phyloP scores from a whole-genome alignment of 176 grass and related monocot species.

The Elaeis guineensis region DNA sequence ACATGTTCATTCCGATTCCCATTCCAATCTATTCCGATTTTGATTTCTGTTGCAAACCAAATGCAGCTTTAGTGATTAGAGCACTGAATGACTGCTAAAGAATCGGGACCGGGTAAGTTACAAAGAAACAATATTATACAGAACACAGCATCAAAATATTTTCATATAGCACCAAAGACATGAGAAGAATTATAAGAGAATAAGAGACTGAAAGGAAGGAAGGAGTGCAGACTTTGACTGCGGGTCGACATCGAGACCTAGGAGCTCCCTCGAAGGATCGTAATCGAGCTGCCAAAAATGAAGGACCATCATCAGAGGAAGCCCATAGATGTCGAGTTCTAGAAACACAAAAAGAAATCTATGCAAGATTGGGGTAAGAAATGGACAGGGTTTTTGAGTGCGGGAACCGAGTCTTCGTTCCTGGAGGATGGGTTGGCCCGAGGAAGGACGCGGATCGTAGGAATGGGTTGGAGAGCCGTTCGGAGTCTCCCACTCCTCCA shows the following conservation, averaged over 20 bases:
- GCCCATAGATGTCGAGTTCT: too few relatives aligned
- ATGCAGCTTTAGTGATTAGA: too few relatives aligned
- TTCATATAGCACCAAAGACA: too few relatives aligned
- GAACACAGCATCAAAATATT: background rate
- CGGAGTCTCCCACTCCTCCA: background rate
- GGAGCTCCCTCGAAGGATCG: constrained; percentile 40
- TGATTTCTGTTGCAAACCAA: too few relatives aligned
- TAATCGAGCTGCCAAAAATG: constrained; percentile 37
- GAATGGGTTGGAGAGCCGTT: constrained; percentile 5
- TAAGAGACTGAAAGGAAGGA: too few relatives aligned
- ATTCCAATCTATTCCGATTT: too few relatives aligned
- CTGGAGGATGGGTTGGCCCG: constrained; percentile 13
- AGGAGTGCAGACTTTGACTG: constrained; percentile 25
- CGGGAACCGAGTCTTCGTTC: constrained; percentile 8
- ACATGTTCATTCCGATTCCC: too few relatives aligned
- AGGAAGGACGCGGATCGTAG: constrained; percentile 4
- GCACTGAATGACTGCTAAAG: too few relatives aligned
- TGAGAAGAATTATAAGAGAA: too few relatives aligned
- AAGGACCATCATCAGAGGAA: background rate
- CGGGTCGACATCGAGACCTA: constrained; percentile 31
- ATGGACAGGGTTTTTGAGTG: background rate
- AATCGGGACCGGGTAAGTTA: too few relatives aligned
- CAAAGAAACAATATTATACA: background rate
- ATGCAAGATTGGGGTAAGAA: background rate
- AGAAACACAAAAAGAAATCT: background rate